Conservation (phyloP, 106 monocot species). For the Dendrobium officinale region DNA sequence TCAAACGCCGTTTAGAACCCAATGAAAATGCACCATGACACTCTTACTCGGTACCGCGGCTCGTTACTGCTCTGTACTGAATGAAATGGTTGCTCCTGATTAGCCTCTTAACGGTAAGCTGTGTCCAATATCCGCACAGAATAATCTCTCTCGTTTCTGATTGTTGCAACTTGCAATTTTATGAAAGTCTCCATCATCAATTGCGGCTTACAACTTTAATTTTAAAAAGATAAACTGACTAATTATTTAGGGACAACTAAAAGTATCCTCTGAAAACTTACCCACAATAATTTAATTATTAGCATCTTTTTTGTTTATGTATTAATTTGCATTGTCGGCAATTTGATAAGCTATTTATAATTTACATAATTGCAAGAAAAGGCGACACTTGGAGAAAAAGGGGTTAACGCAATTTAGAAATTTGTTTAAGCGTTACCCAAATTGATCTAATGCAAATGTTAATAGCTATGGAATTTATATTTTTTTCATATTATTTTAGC, state of each 20-base stretch:
- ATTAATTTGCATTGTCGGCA: not conserved
- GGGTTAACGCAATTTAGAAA: not conserved
- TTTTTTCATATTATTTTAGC: not conserved
- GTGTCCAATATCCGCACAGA: no score
- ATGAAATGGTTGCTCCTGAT: no score
- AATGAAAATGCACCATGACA: no score
- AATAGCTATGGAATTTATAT: not conserved
- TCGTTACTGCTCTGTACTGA: no score
- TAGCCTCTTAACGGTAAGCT: no score
- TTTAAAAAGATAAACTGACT: not conserved
- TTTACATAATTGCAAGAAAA: no score
- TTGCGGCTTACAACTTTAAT: not conserved
- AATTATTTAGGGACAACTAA: not conserved
- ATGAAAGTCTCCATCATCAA: not conserved
- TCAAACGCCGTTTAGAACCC: no score
- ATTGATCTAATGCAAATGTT: not conserved
- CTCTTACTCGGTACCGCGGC: no score
- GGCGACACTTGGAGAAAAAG: no score
- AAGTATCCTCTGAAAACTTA: not conserved
- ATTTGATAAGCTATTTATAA: not conserved
- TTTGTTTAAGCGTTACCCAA: not conserved
- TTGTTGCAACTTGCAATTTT: not conserved
- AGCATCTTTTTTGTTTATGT: not conserved
- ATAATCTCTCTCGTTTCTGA: no score
- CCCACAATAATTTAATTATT: not conserved